phyloP scores from a whole-genome alignment of 2,329 filamentous ascomycete genomes.

The Cordyceps cicadae region DNA sequence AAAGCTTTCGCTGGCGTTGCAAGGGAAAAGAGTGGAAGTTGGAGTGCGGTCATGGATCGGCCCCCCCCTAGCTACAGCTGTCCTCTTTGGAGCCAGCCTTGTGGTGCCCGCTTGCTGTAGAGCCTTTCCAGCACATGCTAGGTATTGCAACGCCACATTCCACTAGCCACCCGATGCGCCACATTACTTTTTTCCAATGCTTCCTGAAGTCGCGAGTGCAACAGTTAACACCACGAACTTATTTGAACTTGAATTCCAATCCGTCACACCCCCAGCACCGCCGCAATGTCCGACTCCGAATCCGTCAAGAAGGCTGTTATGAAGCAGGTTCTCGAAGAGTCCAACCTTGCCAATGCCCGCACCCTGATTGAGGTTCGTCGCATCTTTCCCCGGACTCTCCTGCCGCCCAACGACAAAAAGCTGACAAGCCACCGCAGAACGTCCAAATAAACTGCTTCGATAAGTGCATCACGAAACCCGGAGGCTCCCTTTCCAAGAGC shows the following conservation, averaged over 20 bases:
- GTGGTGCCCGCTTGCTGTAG: background rate
- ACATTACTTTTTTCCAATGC: background rate
- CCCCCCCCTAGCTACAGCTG: slow-evolving; percentile 7
- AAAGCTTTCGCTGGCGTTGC: background rate
- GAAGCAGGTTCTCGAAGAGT: slow-evolving; percentile 55
- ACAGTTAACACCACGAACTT: background rate
- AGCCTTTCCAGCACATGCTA: background rate
- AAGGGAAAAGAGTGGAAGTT: slow-evolving; percentile 1
- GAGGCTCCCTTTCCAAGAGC: slow-evolving; percentile 54
- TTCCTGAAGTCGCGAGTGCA: background rate
- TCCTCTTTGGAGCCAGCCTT: slow-evolving; percentile 1
- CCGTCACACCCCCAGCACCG: background rate
- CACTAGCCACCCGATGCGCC: background rate
- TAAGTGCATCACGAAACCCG: slow-evolving; percentile 64
- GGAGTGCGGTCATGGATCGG: background rate
- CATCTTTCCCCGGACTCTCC: background rate
- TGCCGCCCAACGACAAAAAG: background rate
- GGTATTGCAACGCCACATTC: background rate
- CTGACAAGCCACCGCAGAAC: slow-evolving; percentile 43
- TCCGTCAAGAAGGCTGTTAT: slow-evolving; percentile 54
- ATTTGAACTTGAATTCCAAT: background rate
- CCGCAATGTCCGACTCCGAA: slow-evolving; percentile 47
- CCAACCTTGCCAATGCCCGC: slow-evolving; percentile 60
- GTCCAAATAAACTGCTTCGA: slow-evolving; percentile 77
- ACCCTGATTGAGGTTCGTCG: slow-evolving; percentile 58